These are phyloP conservation scores for Nidula microcarpa DNA, from an alignment of 768 basidiomycete species.

Conservation along the genomic window DNA sequence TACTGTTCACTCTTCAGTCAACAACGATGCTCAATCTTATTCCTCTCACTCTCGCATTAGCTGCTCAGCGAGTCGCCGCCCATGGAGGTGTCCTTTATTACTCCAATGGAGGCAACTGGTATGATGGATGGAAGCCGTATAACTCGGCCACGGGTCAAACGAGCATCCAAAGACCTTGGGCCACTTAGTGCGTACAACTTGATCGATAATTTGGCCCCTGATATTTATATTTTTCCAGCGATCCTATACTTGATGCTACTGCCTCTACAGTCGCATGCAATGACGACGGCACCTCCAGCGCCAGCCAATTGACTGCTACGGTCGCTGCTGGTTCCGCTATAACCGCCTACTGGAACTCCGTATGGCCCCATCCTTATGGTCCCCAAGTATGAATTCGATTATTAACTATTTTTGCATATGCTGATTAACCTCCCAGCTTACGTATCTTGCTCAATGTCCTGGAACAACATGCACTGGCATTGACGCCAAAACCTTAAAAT, in stretches of 20 bases:
- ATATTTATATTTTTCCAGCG: slow-evolving; percentile 16
- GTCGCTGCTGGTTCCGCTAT: slow-evolving; percentile 39
- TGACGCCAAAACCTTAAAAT: slow-evolving; percentile 32
- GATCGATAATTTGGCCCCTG: not conserved
- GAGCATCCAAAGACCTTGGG: slow-evolving; percentile 40
- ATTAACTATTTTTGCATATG: not conserved
- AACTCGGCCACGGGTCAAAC: slow-evolving; percentile 38
- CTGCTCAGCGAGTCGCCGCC: slow-evolving; percentile 25
- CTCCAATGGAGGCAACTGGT: slow-evolving; percentile 31
- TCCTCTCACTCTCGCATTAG: slow-evolving; percentile 23
- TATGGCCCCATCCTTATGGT: slow-evolving; percentile 32
- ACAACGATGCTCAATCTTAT: slow-evolving; percentile 23
- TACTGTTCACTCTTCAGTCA: not conserved
- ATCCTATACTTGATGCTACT: slow-evolving; percentile 36
- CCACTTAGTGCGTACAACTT: slow-evolving; percentile 30
- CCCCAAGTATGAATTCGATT: slow-evolving; percentile 28
- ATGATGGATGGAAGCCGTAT: slow-evolving; percentile 40
- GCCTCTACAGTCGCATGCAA: slow-evolving; percentile 40
- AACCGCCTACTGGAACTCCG: slow-evolving; percentile 42
- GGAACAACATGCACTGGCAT: slow-evolving; percentile 37
- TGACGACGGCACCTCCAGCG: slow-evolving; percentile 36
- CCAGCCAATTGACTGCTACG: slow-evolving; percentile 36
- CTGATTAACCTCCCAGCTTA: slow-evolving; percentile 22
- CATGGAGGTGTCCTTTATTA: slow-evolving; percentile 45
- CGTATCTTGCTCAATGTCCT: slow-evolving; percentile 44